These are phyloP conservation scores for Alternaria postmessia DNA, from an alignment of 2,329 filamentous ascomycete species.

Conservation along the genomic window DNA sequence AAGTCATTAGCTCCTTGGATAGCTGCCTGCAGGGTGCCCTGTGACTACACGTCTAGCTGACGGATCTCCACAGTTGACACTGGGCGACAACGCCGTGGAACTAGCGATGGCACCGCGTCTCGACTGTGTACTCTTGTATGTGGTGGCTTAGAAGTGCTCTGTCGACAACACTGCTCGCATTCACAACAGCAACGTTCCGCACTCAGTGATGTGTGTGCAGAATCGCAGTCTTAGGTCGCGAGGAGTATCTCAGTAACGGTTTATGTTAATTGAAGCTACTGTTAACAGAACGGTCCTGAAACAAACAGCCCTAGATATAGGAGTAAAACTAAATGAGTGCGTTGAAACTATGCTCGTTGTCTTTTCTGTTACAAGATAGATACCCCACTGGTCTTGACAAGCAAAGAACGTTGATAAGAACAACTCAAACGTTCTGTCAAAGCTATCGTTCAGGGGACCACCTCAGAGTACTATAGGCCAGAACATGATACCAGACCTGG, in stretches of 20 bases:
- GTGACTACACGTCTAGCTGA: constrained; percentile 23
- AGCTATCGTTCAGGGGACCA: background rate
- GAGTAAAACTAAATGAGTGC: background rate
- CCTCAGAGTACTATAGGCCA: constrained; percentile 5
- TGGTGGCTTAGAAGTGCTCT: constrained; percentile 28
- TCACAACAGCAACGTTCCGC: constrained; percentile 32
- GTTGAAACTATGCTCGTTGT: background rate
- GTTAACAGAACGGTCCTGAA: background rate
- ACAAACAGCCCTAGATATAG: background rate
- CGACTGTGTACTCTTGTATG: constrained; percentile 32
- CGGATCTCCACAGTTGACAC: constrained; percentile 28
- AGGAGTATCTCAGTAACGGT: background rate
- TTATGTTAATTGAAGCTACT: background rate
- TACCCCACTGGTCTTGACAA: background rate
- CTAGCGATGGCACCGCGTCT: constrained; percentile 44
- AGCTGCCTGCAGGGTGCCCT: constrained; percentile 11
- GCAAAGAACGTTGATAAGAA: background rate
- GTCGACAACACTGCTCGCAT: constrained; percentile 31
- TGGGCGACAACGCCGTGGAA: constrained; percentile 30
- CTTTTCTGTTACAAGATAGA: background rate
- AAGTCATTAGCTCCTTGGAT: constrained; percentile 8
- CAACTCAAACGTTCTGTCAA: background rate
- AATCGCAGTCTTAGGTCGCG: background rate
- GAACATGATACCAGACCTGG: constrained; percentile 16
- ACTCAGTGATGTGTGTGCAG: constrained; percentile 6